Conservation (phyloP, 2,329 filamentous ascomycete species). For the Talaromyces pinophilus region DNA sequence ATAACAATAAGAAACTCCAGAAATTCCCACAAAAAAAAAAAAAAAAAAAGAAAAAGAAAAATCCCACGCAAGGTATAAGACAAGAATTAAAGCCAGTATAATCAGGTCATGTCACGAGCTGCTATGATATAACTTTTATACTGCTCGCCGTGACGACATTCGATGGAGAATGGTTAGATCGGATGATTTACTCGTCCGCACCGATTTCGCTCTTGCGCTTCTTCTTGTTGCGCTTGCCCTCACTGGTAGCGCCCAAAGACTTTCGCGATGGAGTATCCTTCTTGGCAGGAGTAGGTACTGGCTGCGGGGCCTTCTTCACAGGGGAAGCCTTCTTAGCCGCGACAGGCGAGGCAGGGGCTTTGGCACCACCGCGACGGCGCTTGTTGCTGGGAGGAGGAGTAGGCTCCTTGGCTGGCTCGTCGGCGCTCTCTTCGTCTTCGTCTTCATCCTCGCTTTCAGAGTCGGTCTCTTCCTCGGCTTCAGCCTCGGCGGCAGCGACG, state of each 20-base stretch:
- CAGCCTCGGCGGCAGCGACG: conserved; percentile 40
- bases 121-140: not conserved
- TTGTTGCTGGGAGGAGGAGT: conserved; percentile 50
- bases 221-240: conserved; percentile 45
- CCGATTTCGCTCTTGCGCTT: conserved; percentile 51
- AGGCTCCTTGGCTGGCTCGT: conserved; percentile 44
- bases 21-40: not conserved
- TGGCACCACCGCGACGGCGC: conserved; percentile 44
- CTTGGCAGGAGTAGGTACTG: conserved; percentile 29
- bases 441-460: conserved; percentile 21
- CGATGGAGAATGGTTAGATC: not conserved
- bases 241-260: conserved; percentile 29
- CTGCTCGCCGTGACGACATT: not conserved
- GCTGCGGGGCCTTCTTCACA: conserved; percentile 32
- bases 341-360: conserved; percentile 35
- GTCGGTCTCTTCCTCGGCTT: conserved; percentile 38
- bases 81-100: conserved; percentile 1
- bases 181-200: conserved; percentile 27
- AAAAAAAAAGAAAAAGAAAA: not conserved
- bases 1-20: not conserved
- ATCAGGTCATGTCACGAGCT: not conserved
- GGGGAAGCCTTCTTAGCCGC: conserved; percentile 42
- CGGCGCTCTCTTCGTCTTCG: conserved; percentile 29
- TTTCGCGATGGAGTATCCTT: conserved; percentile 35
- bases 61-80: not conserved